Evolutionary conservation across 805 yeast genomes (phyloP), one percentile per base, ranked within the genome.

Genomic region (Cyberlindnera mississippiensis): DNA sequence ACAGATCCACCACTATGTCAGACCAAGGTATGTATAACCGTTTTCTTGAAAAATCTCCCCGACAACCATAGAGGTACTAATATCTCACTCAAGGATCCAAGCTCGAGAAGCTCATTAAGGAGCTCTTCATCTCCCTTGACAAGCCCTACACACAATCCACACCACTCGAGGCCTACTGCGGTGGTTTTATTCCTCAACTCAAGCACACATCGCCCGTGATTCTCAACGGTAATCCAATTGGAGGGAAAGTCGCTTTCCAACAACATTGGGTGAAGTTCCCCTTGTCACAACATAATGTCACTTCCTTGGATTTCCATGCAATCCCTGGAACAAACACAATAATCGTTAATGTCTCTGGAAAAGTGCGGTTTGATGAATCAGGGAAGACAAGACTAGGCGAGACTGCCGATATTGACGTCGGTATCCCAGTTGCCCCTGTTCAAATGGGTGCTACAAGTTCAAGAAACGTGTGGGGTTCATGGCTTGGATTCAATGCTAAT

Each of bases 291-390:
- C 93, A 84, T 56, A 77, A 69, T 40, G 55, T 83, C 31, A 75
- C 78, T n/a, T 74, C 80, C 11, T 70, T 73, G 40, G 91, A 84
- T 57, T 72, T 77, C 35, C 93, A 84, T 55, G 63, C 76, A 44
- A 72, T 84, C 9, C 85, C 85, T 0, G 86, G 86, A 1, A 70
- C 84, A 0, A 79, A 78, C 1, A 67, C 74, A 1, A 59, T 69
- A 29, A 68, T 82, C 7, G 68, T 80, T 22, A 72, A 71, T 42
- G 62, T 77, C 13, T 67, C 69, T 38, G 66, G 77, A 13, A 85
- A 82, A 58, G 85, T 84, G 11, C 69, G 80, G 46, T 85, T 84
- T 52, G 93, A 85, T 60, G 93, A 85, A 54, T 73, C 82, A 40
- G 93, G 93, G 0, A 72, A 67, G 45, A 81, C 79, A 45, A 74